These are phyloP conservation scores for Candida sp. DNA, from an alignment of 1,139 yeast genomes.

Conservation along the genomic window DNA sequence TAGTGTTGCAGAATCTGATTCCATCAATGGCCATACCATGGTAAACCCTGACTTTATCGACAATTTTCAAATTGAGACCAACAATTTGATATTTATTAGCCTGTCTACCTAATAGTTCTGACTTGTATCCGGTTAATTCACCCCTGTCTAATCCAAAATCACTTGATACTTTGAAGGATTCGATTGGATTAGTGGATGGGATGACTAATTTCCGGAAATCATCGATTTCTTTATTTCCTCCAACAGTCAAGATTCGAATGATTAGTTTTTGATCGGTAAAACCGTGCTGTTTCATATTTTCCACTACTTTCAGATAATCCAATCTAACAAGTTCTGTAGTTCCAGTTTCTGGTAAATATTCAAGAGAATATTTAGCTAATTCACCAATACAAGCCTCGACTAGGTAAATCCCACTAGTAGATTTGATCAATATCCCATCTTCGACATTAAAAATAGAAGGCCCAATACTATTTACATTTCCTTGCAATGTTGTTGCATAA, in stretches of 20 bases:
- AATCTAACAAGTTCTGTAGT: conserved; percentile 51
- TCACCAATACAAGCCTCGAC: conserved; percentile 66
- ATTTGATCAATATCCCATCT: conserved; percentile 47
- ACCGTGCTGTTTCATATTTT: conserved; percentile 23
- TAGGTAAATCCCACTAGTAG: conserved; percentile 66
- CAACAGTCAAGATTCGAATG: conserved; percentile 45
- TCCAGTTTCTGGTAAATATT: conserved; percentile 65
- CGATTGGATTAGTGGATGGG: conserved; percentile 6
- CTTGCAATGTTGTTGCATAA: conserved; percentile 18
- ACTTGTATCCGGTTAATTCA: conserved; percentile 40
- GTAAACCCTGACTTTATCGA: conserved; percentile 54
- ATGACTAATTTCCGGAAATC: conserved; percentile 26
- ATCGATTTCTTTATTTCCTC: conserved; percentile 33
- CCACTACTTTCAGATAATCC: conserved; percentile 44
- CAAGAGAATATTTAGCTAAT: conserved; percentile 59
- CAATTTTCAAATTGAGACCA: conserved; percentile 26
- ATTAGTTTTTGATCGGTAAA: conserved; percentile 36
- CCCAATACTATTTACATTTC: conserved; percentile 18
- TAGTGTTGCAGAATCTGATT: conserved; percentile 26
- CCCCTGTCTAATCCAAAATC: conserved; percentile 43
- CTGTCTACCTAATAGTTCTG: conserved; percentile 38
- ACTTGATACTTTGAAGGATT: conserved; percentile 19
- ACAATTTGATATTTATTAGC: conserved; percentile 17
- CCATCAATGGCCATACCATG: conserved; percentile 85
- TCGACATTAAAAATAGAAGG: conserved; percentile 11